These are phyloP conservation scores for Drechslerella coelobrocha DNA, from an alignment of 2,329 filamentous ascomycete species.

Conservation along the genomic window DNA sequence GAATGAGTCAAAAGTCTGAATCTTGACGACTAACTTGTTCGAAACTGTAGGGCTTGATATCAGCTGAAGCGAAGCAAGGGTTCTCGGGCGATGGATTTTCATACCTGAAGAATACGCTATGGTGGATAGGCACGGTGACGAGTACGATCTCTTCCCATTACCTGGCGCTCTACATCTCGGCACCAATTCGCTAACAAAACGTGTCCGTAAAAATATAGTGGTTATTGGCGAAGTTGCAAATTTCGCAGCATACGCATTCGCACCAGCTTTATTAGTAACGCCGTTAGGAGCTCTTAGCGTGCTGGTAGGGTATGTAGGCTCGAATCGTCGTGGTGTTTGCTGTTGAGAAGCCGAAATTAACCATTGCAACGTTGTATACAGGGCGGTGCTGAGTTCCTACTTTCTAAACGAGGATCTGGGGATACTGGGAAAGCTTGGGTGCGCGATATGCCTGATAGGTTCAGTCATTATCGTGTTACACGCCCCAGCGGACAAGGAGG, in stretches of 20 bases:
- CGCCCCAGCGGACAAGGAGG: conserved; percentile 90
- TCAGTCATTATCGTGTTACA: conserved; percentile 97
- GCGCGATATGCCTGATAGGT: conserved; percentile 93
- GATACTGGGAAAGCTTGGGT: conserved; percentile 89
- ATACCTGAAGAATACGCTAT: conserved; percentile 91
- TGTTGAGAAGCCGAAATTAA: conserved; percentile 13
- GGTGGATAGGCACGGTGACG: conserved; percentile 94
- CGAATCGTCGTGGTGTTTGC: not conserved
- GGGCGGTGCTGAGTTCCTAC: conserved; percentile 91
- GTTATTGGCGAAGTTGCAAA: conserved; percentile 93
- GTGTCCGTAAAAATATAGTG: conserved; percentile 65
- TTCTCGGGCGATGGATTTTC: conserved; percentile 96
- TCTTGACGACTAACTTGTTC: conserved; percentile 27
- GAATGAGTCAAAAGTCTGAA: no score
- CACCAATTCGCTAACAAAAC: conserved; percentile 19
- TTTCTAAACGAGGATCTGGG: conserved; percentile 90
- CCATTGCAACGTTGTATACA: conserved; percentile 54
- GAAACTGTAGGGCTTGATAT: conserved; percentile 75
- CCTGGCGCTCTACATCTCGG: not conserved
- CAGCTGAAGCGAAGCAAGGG: conserved; percentile 87
- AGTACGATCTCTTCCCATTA: conserved; percentile 64
- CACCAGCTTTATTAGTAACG: conserved; percentile 96
- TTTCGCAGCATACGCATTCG: conserved; percentile 97
- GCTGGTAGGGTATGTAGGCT: conserved; percentile 73
- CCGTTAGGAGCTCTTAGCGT: conserved; percentile 92